Evolutionary conservation across 805 yeast genomes (phyloP).

Genomic region (Kodamaea hsintzibuensis): DNA sequence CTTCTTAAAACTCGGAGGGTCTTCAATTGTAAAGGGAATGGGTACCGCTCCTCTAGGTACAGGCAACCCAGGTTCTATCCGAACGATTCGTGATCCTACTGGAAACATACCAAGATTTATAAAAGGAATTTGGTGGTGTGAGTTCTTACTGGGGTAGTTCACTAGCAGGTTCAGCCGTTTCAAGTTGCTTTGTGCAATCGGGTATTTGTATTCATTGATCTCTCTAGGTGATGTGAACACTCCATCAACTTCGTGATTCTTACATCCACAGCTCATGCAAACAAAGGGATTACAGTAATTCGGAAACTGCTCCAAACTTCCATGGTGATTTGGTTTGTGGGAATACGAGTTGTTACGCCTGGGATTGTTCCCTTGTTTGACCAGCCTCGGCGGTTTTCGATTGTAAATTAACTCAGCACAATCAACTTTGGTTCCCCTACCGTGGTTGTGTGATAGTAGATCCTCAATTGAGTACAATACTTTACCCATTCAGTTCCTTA

Average conservation of each 20-base stretch:
- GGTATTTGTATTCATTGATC: not conserved
- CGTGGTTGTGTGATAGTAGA: constrained; percentile 1
- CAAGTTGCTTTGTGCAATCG: not conserved
- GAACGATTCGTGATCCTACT: constrained; percentile 18
- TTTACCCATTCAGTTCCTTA: not conserved
- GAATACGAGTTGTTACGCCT: not conserved
- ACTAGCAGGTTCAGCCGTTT: not conserved
- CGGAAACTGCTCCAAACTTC: not conserved
- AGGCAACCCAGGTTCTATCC: constrained; percentile 25
- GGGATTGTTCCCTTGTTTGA: not conserved
- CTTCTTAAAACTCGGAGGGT: not conserved
- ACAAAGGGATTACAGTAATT: not conserved
- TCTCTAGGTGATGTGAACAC: not conserved
- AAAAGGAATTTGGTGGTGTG: not conserved
- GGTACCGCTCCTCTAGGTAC: constrained; percentile 33
- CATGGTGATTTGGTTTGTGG: not conserved
- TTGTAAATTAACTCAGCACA: constrained; percentile 1
- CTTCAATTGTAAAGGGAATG: constrained; percentile 12
- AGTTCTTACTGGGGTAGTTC: not conserved
- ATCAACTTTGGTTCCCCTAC: not conserved
- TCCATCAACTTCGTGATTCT: not conserved
- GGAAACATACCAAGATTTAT: constrained; percentile 9
- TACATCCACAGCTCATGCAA: not conserved
- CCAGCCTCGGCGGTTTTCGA: not conserved
- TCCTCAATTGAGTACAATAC: not conserved